Base-by-base conservation (phyloP, 1,284 basidiomycete species). In the Rhizoctonia solani region DNA sequence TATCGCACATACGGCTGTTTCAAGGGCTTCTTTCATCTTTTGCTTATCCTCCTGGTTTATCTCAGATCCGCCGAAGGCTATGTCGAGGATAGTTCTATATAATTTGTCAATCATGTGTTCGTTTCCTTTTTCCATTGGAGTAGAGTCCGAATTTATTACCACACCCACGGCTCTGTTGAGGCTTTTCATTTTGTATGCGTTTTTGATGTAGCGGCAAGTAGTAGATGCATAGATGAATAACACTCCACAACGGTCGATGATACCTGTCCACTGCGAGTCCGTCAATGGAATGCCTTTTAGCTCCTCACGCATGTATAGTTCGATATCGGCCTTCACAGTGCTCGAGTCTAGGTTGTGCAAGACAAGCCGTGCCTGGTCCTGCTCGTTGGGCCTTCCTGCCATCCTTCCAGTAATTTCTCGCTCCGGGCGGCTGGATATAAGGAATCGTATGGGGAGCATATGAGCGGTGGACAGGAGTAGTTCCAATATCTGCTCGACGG, bases 371-470 rank as follows among this genome's bases (percentile, higher is more conserved):
- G n/a, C n/a, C n/a, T n/a, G n/a, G n/a, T n/a, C n/a, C n/a, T n/a
- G n/a, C 30, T 6, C 23, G 1, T n/a, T n/a, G 1, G 34, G 14
- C 2, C 27, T 32, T 1, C 21, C 14, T 13, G n/a, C 21, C 44
- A 46, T 46, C n/a, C 21, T 6, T 9, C 32, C 25, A 16, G 13
- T 19, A 8, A 69, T 59, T 8, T 54, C 49, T 3, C 55, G 66
- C 44, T 69, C 68, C 8, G 68, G 66, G 8, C 68, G 55, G 21
- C 68, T 69, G 1, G 68, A 58, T 9, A 69, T 27, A 21, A 69
- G 44, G 32, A 69, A 54, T 50, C 49, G 59, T 41, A 69, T 37
- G 1, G 59, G 59, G 9, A 63, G 6, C 5, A 41, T 25, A 5
- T 19, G 2, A 6, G 25, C 23, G 19, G 6, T 13, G 19, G 23